phyloP scores from a whole-genome alignment of 441 rosid genomes.

The Pelargonium myrrhifolium region DNA sequence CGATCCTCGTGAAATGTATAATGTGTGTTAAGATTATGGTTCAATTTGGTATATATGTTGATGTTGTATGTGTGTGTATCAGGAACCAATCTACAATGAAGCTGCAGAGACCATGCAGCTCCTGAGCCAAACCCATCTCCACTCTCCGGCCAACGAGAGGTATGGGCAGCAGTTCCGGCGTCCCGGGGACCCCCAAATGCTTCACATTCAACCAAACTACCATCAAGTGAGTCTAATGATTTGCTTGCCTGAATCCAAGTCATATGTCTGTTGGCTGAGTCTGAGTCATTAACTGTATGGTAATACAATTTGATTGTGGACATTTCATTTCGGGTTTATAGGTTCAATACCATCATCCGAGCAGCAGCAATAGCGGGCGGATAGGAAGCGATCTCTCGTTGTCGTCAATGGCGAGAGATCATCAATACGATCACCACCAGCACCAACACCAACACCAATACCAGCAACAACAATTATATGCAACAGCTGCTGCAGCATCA shows the following conservation, averaged over 20 bases:
- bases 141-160: conserved; percentile 30
- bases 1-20: neutral
- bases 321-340: neutral
- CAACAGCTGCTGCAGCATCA: conserved; percentile 99
- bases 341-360: conserved; percentile 22
- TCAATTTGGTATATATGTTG: no score
- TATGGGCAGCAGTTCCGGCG: conserved; percentile 30
- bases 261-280: no score
- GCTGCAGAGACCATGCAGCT: conserved; percentile 42
- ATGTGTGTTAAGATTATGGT: neutral
- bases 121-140: conserved; percentile 45
- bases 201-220: conserved; percentile 31
- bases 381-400: conserved; percentile 58
- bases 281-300: no score
- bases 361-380: conserved; percentile 69
- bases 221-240: conserved; percentile 21
- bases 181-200: conserved; percentile 26
- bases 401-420: conserved; percentile 25
- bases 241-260: no score
- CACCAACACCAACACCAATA: conserved; percentile 44
- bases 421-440: conserved; percentile 29
- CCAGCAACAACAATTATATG: conserved; percentile 53
- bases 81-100: conserved; percentile 31
- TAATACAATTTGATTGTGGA: neutral
- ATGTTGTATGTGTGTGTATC: conserved; percentile 8